A percentile compares a stretch with the other conserved stretches of the same genome.
phyloP scores from a whole-genome alignment of 2,329 filamentous ascomycete genomes.

The Colletotrichum destructivum region DNA sequence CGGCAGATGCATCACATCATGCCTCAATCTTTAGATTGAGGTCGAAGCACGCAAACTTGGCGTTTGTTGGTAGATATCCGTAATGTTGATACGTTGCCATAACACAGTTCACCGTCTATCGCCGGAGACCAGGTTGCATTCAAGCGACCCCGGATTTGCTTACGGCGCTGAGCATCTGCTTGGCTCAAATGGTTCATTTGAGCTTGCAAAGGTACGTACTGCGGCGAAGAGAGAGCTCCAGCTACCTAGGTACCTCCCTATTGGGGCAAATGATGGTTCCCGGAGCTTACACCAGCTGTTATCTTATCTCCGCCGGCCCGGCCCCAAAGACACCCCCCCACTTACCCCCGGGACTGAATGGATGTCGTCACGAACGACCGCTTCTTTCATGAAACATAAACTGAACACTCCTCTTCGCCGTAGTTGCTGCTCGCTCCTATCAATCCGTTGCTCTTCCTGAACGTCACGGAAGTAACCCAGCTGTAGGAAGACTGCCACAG shows the following conservation, averaged over 20 bases:
- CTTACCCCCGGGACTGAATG: constrained; percentile 34
- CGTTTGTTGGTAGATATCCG: background rate
- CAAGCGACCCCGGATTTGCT: constrained; percentile 31
- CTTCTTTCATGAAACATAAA: constrained; percentile 32
- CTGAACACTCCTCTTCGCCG: constrained; percentile 9
- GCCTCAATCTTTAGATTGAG: background rate
- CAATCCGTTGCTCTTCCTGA: background rate
- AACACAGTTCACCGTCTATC: background rate
- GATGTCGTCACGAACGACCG: constrained; percentile 41
- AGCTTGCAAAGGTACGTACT: constrained; percentile 12
- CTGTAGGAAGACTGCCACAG: constrained; percentile 2
- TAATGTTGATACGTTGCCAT: too few relatives aligned
- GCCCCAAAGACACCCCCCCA: constrained; percentile 36
- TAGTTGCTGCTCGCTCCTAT: background rate
- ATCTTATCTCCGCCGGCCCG: constrained; percentile 42
- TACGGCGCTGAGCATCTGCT: constrained; percentile 10
- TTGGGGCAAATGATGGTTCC: constrained; percentile 9
- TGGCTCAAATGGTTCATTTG: background rate
- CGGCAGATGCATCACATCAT: background rate
- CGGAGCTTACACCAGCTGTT: constrained; percentile 38
- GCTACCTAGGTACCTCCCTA: background rate
- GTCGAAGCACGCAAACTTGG: background rate
- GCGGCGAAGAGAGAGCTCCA: background rate
- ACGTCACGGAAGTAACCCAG: too few relatives aligned
- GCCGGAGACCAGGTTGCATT: constrained; percentile 21